Conservation (phyloP, 2,329 filamentous ascomycete species). For the Fusarium sp. region DNA sequence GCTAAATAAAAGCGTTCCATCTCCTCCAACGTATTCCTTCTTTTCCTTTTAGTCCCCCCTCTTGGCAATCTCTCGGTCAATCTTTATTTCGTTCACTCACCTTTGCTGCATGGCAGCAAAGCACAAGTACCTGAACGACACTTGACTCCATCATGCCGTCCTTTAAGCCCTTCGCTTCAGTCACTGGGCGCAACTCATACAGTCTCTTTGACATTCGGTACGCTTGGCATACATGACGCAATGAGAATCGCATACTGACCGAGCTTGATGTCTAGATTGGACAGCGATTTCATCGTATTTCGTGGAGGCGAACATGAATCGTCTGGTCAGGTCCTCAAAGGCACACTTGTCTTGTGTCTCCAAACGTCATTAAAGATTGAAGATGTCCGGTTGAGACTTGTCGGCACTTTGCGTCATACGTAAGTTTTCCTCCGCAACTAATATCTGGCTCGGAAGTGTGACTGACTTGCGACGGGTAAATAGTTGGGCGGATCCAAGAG, state of each 20-base stretch:
- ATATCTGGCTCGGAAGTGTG: background rate
- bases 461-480: conserved; percentile 26
- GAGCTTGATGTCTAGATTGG: conserved; percentile 62
- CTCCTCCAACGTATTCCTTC: conserved; percentile 39
- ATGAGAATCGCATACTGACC: conserved; percentile 8
- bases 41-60: conserved; percentile 31
- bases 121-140: conserved; percentile 18
- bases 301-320: conserved; percentile 79
- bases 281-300: conserved; percentile 82
- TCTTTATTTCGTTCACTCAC: conserved; percentile 8
- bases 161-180: conserved; percentile 64
- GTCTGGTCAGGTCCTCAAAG: conserved; percentile 77
- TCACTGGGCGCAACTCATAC: conserved; percentile 60
- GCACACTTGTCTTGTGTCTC: conserved; percentile 77
- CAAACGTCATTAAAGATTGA: conserved; percentile 74
- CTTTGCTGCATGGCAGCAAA: conserved; percentile 28
- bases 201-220: conserved; percentile 68
- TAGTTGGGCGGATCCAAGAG: conserved; percentile 62
- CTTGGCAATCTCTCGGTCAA: conserved; percentile 36
- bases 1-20: conserved; percentile 42
- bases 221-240: conserved; percentile 36
- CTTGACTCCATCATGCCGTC: conserved; percentile 58
- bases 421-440: conserved; percentile 55
- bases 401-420: conserved; percentile 71
- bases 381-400: conserved; percentile 75